Base-by-base conservation (phyloP, 495 filamentous ascomycete species). In the Aspergillus asperescens region DNA sequence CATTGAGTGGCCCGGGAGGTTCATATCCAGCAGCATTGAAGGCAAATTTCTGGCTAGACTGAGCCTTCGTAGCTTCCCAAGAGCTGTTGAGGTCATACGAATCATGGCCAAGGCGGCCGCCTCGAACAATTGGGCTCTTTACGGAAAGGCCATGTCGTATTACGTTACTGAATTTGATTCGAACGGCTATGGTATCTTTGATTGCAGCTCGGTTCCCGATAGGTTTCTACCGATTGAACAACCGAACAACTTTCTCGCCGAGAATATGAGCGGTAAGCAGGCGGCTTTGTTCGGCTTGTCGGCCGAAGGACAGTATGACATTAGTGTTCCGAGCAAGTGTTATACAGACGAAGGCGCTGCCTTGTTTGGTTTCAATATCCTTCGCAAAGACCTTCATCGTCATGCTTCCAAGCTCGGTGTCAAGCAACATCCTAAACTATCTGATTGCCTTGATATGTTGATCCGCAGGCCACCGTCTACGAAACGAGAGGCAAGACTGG, bases 321-420 rank as follows among this genome's bases (percentile, higher is more conserved):
- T 91, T 4, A 84, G 86, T n/a, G 64, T 73, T 0, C 90, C 91
- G 7, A 81, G 77, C 15, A 79, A 87, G 41, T 95, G 90, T 62
- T 97, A 86, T 63, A 87, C 85, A 0, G 89, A 96, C 56, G 83
- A 86, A 37, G 77, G 79, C 23, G 85, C 89, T 15, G 73, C 83
- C 2, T 74, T 94, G 19, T 77, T 97, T 44, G 87, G 87, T 0
- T 96, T 91, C 60, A 72, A 80, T 44, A 85, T 96, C 22, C 71
- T 98, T 27, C 76, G 77, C 38, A 75, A 65, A 43, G 86, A 91
- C 51, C 75, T 97, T 8, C 85, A 86, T 57, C 68, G 72, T 13
- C 86, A 97, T 72, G 85, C 88, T 6, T 61, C 70, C 38, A 95
- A 89, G 61, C 86, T 98, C 60, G 90, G 90, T 1, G 91, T 98